Evolutionary conservation across 352 stramenopile genomes (phyloP).

Genomic region (Elongisporangium prolatum): DNA sequence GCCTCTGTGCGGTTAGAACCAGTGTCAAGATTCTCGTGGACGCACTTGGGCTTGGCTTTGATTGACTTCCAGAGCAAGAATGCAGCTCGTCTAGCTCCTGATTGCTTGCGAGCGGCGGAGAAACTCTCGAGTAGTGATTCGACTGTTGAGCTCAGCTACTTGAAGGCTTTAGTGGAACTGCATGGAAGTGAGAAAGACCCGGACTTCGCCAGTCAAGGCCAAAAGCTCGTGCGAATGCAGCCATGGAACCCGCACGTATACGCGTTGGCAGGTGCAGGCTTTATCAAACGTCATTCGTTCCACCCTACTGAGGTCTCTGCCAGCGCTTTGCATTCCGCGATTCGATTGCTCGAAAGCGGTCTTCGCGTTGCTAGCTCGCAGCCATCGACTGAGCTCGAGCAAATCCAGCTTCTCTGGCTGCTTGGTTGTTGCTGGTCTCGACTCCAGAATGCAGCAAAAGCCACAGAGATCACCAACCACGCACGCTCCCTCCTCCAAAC

Average conservation of each 20-base stretch:
- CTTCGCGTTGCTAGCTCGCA: conserved; percentile 18
- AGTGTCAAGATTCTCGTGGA: neutral
- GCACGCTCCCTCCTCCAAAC: conserved; percentile 21
- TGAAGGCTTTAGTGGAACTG: neutral
- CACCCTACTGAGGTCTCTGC: conserved; percentile 12
- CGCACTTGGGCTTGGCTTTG: neutral
- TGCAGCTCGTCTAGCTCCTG: neutral
- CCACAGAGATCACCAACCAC: conserved; percentile 5
- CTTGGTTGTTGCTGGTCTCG: conserved; percentile 16
- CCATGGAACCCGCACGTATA: conserved; percentile 58
- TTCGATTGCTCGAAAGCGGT: conserved; percentile 35
- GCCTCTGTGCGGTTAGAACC: neutral
- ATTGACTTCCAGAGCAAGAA: neutral
- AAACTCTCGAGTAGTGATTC: neutral
- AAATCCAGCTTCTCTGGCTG: conserved; percentile 42
- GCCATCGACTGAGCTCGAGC: conserved; percentile 10
- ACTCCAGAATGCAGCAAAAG: conserved; percentile 12
- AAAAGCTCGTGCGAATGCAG: conserved; percentile 60
- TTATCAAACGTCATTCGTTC: conserved; percentile 37
- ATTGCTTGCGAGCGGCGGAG: neutral
- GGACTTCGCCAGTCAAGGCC: conserved; percentile 1
- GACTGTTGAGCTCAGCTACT: neutral
- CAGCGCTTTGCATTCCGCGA: conserved; percentile 4
- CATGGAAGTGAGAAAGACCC: neutral
- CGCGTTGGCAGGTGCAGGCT: conserved; percentile 31